These are phyloP conservation scores for Chytridiales sp. DNA, from an alignment of 371 early-diverging fungal species.

Conservation along the genomic window DNA sequence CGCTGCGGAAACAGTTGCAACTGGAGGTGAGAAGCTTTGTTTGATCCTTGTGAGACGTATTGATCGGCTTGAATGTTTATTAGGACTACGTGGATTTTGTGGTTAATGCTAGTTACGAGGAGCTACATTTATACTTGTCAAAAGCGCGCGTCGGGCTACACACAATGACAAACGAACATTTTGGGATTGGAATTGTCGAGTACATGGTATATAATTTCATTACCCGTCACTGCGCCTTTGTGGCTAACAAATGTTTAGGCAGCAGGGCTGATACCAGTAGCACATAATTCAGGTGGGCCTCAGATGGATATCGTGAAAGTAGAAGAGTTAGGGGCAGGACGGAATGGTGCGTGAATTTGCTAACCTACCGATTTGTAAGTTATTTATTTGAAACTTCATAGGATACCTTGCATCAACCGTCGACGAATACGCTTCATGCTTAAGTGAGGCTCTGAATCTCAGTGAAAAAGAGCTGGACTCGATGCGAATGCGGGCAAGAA, in stretches of 20 bases:
- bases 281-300: constrained; percentile 93
- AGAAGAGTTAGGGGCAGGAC: constrained; percentile 48
- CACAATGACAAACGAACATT: constrained; percentile 97
- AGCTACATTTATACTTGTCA: constrained; percentile 59
- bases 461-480: not conserved
- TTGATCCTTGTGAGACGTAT: not conserved
- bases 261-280: constrained; percentile 86
- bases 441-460: constrained; percentile 33
- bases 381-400: constrained; percentile 4
- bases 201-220: constrained; percentile 70
- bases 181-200: constrained; percentile 96
- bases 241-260: constrained; percentile 55
- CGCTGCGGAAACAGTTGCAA: constrained; percentile 47
- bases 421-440: constrained; percentile 65
- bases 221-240: not conserved
- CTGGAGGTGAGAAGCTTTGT: constrained; percentile 49
- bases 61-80: constrained; percentile 1
- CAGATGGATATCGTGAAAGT: constrained; percentile 83
- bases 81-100: constrained; percentile 75
- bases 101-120: constrained; percentile 76
- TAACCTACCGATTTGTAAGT: not conserved
- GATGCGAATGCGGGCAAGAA: constrained; percentile 11
- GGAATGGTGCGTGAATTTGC: constrained; percentile 28
- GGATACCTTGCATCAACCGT: constrained; percentile 72
- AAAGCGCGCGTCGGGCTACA: constrained; percentile 80